Percentiles rank a stretch among this genome's conserved stretches.
Evolutionary conservation across 805 yeast species (phyloP).

Genomic region (Schwanniomyces polymorphus): DNA sequence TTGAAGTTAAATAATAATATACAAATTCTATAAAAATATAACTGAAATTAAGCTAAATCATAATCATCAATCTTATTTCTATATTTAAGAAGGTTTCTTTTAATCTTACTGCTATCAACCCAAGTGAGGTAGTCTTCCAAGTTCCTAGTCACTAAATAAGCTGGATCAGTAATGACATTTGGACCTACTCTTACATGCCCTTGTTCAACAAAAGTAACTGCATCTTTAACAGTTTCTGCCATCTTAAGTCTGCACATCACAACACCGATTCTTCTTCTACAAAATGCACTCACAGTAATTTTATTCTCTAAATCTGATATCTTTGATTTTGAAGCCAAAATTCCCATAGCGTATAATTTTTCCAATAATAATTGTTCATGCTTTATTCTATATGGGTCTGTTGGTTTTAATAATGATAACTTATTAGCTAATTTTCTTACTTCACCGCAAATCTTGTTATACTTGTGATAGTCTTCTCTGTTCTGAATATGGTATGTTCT

Average conservation of each 20-base stretch:
- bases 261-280: slow-evolving; percentile 90
- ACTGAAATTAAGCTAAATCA: slow-evolving; percentile 40
- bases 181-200: slow-evolving; percentile 99
- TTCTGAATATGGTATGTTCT: slow-evolving; percentile 89
- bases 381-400: slow-evolving; percentile 82
- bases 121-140: slow-evolving; percentile 97
- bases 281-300: slow-evolving; percentile 86
- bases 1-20: neutral
- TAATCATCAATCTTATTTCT: slow-evolving; percentile 70
- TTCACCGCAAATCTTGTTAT: slow-evolving; percentile 90
- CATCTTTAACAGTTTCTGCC: slow-evolving; percentile 89
- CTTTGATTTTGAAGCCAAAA: slow-evolving; percentile 83
- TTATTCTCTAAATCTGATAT: slow-evolving; percentile 90
- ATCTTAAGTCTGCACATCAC: slow-evolving; percentile 92
- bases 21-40: neutral
- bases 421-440: slow-evolving; percentile 85
- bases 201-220: slow-evolving; percentile 89
- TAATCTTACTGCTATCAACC: slow-evolving; percentile 96
- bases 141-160: slow-evolving; percentile 86
- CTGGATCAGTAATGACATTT: slow-evolving; percentile 92
- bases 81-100: slow-evolving; percentile 82
- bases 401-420: slow-evolving; percentile 79
- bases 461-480: slow-evolving; percentile 93
- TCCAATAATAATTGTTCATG: slow-evolving; percentile 88
- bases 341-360: slow-evolving; percentile 85